These are phyloP conservation scores for Lentinula edodes DNA, from an alignment of 768 basidiomycete species.

Conservation along the genomic window DNA sequence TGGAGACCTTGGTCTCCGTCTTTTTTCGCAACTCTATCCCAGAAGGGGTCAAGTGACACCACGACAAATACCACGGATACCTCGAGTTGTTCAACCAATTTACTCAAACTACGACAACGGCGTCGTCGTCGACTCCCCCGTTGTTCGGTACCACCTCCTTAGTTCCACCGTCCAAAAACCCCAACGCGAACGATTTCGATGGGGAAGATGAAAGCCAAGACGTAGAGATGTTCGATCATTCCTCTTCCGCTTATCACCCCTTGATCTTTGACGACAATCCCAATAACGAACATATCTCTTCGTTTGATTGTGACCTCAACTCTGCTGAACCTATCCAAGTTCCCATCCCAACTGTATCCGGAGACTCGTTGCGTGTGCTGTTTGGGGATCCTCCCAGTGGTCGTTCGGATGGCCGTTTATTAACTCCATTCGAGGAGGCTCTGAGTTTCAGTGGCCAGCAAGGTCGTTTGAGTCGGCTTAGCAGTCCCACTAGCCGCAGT, in stretches of 20 bases:
- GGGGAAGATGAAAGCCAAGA: background rate
- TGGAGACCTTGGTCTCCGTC: slow-evolving; percentile 16
- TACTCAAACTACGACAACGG: background rate
- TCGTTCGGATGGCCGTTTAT: background rate
- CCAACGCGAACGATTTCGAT: background rate
- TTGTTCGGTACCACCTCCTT: background rate
- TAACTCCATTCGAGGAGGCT: background rate
- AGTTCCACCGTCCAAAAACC: background rate
- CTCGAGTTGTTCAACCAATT: background rate
- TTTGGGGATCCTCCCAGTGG: background rate
- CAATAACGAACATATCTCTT: too few relatives aligned
- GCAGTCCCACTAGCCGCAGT: too few relatives aligned
- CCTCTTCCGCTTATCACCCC: background rate
- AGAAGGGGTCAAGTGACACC: background rate
- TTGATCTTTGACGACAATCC: too few relatives aligned
- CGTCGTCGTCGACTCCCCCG: slow-evolving; percentile 9
- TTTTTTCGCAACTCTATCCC: background rate
- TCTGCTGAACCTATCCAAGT: too few relatives aligned
- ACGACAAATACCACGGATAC: too few relatives aligned
- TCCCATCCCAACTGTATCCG: too few relatives aligned
- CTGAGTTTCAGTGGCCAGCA: too few relatives aligned
- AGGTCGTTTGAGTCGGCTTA: too few relatives aligned
- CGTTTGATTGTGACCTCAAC: too few relatives aligned
- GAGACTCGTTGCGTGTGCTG: too few relatives aligned
- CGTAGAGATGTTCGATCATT: slow-evolving; percentile 1